Evolutionary conservation across 2,329 filamentous ascomycete genomes (phyloP).

Genomic region (Trichoderma sp.): DNA sequence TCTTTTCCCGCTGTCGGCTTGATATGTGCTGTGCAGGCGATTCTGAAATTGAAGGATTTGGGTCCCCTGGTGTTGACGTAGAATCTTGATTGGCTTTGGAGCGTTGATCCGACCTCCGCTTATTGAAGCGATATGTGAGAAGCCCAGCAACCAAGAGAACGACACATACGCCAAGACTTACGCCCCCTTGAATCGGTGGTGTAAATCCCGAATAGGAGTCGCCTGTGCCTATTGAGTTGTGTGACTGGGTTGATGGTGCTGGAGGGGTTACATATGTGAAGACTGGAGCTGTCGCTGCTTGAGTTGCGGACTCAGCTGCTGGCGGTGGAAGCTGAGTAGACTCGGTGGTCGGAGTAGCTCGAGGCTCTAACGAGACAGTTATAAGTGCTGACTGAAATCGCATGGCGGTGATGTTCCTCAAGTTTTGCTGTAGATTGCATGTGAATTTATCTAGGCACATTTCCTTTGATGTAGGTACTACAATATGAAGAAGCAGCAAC

Average conservation of each 20-base stretch:
- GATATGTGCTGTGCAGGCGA: neutral
- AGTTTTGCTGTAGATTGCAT: neutral
- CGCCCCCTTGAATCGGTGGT: conserved; percentile 4
- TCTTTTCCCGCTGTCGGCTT: neutral
- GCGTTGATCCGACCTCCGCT: neutral
- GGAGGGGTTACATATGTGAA: neutral
- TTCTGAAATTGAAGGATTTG: neutral
- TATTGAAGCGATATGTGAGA: neutral
- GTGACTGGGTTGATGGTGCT: neutral
- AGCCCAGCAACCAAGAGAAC: neutral
- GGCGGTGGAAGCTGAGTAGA: neutral
- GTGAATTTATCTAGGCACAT: neutral
- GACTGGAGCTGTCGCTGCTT: neutral
- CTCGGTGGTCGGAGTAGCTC: neutral
- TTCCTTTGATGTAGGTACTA: neutral
- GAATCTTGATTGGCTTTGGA: neutral
- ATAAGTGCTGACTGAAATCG: neutral
- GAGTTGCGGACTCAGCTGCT: neutral
- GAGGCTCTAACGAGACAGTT: neutral
- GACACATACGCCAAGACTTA: conserved; percentile 12
- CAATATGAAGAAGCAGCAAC: neutral
- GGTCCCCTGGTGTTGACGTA: neutral
- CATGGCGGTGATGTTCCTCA: neutral
- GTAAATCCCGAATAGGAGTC: conserved; percentile 1
- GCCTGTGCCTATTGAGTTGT: neutral